Evolutionary conservation across 2,329 filamentous ascomycete species (phyloP).

Genomic region (Cladophialophora carrionii): DNA sequence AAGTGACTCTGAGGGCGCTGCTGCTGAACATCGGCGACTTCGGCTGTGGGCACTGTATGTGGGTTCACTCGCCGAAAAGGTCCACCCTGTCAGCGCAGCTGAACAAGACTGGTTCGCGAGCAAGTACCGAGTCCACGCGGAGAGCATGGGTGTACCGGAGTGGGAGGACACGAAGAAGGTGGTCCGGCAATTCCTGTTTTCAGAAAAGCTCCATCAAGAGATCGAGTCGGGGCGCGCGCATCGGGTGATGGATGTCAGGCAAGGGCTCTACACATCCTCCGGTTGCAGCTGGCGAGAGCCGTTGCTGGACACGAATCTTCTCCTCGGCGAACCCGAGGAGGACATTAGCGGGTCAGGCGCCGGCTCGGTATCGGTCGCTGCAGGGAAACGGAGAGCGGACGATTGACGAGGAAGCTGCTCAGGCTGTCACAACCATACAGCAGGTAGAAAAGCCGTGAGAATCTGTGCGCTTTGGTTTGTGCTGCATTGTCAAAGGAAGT

Average conservation of each 20-base stretch:
- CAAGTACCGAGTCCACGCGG: slow-evolving; percentile 17
- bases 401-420: slow-evolving; percentile 18
- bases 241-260: slow-evolving; percentile 29
- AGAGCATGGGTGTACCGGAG: slow-evolving; percentile 17
- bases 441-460: background rate
- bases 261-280: slow-evolving; percentile 34
- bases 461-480: background rate
- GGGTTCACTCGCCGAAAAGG: slow-evolving; percentile 33
- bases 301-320: slow-evolving; percentile 19
- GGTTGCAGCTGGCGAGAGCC: slow-evolving; percentile 37
- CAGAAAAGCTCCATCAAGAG: slow-evolving; percentile 32
- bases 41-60: slow-evolving; percentile 36
- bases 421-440: background rate
- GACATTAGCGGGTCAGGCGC: slow-evolving; percentile 12
- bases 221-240: slow-evolving; percentile 26
- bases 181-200: slow-evolving; percentile 33
- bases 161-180: slow-evolving; percentile 34
- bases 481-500: background rate
- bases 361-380: slow-evolving; percentile 7
- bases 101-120: slow-evolving; percentile 30
- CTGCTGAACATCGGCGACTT: slow-evolving; percentile 20
- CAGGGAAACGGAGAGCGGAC: slow-evolving; percentile 27
- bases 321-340: slow-evolving; percentile 10
- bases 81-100: slow-evolving; percentile 25
- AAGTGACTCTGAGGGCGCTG: slow-evolving; percentile 23